Evolutionary conservation across 805 yeast species (phyloP), one percentile per base, ranked within the genome.

Genomic region (Candida broadrunensis): DNA sequence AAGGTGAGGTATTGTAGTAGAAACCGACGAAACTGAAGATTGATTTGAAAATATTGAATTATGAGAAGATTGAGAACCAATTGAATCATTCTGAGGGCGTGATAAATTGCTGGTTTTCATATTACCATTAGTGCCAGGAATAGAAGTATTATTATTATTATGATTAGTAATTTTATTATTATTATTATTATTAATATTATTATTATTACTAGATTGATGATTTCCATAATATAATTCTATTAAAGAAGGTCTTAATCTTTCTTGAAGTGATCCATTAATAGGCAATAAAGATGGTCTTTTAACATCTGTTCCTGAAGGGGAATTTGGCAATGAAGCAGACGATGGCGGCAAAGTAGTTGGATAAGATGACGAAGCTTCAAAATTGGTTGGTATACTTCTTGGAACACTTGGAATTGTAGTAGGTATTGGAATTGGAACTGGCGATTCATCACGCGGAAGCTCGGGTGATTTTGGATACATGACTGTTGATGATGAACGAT

Each of bases 21-120:
- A 49, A 2, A 58, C 43, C 12, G 69, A 61, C n/a, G 65, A 58
- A 3, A 67, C 36, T 31, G 68, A 61, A 13, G 67, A 65, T 36
- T 65, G 58, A 42, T 57, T 63, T 14, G 72, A 64, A 42, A 68
- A 67, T 5, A 68, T 45, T 11, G 72, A 65, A 18, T 52, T 50
- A 34, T 41, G 44, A 19, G 66, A 55, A 4, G 62, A 46, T 14
- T 47, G 57, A 6, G 65, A 58, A 13, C 59, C 60, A 19, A 61
- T 52, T 8, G 65, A 57, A 35, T 57, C 62, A 26, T 33, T 36
- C 36, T 33, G 39, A 17, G 43, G 37, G 20, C 31, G 29, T 24
- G 23, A 29, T 12, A 36, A 26, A 29, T 29, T 15, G 24, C 37
- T 2, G 34, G 20, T 8, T 9, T 25, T 25, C n/a, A n/a, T n/a